Conservation (phyloP, 2,329 filamentous ascomycete species). For the Penicillium sp. region DNA sequence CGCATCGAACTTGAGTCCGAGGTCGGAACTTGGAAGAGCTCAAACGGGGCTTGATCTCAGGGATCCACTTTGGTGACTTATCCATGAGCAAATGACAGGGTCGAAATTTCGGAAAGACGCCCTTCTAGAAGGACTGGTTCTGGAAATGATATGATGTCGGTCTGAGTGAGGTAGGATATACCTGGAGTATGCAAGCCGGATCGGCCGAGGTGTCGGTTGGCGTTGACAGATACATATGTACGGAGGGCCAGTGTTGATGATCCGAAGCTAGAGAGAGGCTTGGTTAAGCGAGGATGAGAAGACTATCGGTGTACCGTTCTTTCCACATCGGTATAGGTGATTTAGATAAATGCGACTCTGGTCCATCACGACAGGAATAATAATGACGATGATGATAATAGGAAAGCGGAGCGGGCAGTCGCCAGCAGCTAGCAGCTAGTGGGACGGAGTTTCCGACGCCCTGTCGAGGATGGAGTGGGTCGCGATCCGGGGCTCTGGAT, state of each 20-base stretch:
- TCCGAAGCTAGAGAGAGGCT: no score
- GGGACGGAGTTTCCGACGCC: constrained; percentile 24
- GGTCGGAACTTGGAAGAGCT: not conserved
- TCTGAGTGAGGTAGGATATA: not conserved
- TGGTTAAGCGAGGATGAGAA: not conserved
- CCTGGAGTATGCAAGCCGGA: not conserved
- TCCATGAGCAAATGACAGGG: not conserved
- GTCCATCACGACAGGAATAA: not conserved
- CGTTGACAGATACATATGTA: not conserved
- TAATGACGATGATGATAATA: not conserved
- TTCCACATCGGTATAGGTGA: not conserved
- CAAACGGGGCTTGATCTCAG: not conserved
- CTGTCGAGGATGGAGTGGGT: constrained; percentile 21
- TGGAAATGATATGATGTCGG: not conserved
- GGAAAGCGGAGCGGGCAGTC: not conserved
- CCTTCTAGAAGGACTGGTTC: not conserved
- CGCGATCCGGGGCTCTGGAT: constrained; percentile 31
- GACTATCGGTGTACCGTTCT: not conserved
- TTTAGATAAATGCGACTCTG: not conserved
- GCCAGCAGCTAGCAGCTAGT: constrained; percentile 12
- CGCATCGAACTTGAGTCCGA: not conserved
- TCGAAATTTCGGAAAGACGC: not conserved
- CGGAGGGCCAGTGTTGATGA: not conserved
- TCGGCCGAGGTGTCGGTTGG: not conserved
- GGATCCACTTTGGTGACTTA: not conserved